Percentiles rank a stretch among this genome's conserved stretches.
Evolutionary conservation across 2,329 filamentous ascomycete species (phyloP).

Genomic region (Exophiala sideris): DNA sequence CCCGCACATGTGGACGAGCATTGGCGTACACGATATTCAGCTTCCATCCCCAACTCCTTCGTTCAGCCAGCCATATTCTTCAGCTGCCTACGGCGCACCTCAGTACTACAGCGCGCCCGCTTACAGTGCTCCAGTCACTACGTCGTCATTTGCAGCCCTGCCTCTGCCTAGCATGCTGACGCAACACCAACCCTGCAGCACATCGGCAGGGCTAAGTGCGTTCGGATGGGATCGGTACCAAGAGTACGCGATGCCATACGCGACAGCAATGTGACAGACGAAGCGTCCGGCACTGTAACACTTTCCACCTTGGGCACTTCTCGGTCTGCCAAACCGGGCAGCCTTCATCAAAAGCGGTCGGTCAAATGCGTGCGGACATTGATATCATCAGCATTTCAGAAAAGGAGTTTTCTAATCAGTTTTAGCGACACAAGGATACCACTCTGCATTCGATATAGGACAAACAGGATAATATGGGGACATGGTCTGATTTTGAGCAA

Average conservation of each 20-base stretch:
- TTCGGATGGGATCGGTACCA: constrained; percentile 86
- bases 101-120: constrained; percentile 77
- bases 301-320: constrained; percentile 48
- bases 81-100: constrained; percentile 58
- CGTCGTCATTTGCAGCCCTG: constrained; percentile 60
- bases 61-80: constrained; percentile 74
- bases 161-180: constrained; percentile 84
- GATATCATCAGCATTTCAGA: constrained; percentile 36
- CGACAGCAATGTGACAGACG: constrained; percentile 79
- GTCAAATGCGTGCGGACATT: constrained; percentile 31
- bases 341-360: constrained; percentile 1
- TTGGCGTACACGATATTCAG: constrained; percentile 70
- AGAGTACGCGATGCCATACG: constrained; percentile 70
- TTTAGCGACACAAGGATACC: constrained; percentile 45
- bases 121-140: constrained; percentile 53
- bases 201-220: constrained; percentile 69
- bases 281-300: constrained; percentile 43
- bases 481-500: constrained; percentile 47
- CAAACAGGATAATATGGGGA: constrained; percentile 36
- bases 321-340: neutral
- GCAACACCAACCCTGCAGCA: constrained; percentile 70
- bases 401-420: constrained; percentile 36
- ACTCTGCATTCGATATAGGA: constrained; percentile 36
- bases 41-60: constrained; percentile 75
- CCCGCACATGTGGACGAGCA: constrained; percentile 73